These are phyloP conservation scores for Eurotiales sp. DNA, from an alignment of 2,329 filamentous ascomycete genomes.

Conservation along the genomic window DNA sequence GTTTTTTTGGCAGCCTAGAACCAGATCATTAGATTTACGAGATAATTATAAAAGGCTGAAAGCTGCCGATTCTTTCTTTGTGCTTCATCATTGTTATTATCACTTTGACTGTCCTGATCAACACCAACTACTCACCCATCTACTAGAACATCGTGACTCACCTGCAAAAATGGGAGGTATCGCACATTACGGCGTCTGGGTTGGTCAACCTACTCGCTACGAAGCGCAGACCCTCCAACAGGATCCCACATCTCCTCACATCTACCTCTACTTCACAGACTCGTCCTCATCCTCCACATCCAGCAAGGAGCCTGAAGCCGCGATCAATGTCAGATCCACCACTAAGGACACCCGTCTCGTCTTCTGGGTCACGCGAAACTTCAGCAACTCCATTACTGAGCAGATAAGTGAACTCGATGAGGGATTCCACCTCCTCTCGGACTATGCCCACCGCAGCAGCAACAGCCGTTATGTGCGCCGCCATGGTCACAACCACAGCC, in stretches of 20 bases:
- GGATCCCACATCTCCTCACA: slow-evolving; percentile 26
- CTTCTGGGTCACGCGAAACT: slow-evolving; percentile 29
- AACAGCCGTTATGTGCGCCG: slow-evolving; percentile 9
- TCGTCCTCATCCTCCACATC: neutral
- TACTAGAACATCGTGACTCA: neutral
- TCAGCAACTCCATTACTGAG: slow-evolving; percentile 25
- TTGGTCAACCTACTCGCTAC: slow-evolving; percentile 19
- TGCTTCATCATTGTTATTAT: too few species aligned
- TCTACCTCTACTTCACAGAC: slow-evolving; percentile 28
- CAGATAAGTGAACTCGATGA: slow-evolving; percentile 19
- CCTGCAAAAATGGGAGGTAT: slow-evolving; percentile 10
- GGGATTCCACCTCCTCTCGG: slow-evolving; percentile 24
- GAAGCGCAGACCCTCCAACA: slow-evolving; percentile 17
- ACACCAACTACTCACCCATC: neutral
- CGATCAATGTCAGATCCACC: slow-evolving; percentile 33
- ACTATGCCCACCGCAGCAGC: slow-evolving; percentile 6
- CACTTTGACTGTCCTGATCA: neutral
- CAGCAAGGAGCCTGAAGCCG: slow-evolving; percentile 21
- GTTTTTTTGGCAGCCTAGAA: too few species aligned
- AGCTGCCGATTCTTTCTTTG: too few species aligned
- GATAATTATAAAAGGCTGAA: too few species aligned
- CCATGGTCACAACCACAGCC: slow-evolving; percentile 9
- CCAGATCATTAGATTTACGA: too few species aligned
- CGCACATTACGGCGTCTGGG: slow-evolving; percentile 22
- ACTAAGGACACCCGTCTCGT: slow-evolving; percentile 26